Base-by-base conservation (phyloP, 2,329 filamentous ascomycete genomes). In the Penicillium rolfsii region DNA sequence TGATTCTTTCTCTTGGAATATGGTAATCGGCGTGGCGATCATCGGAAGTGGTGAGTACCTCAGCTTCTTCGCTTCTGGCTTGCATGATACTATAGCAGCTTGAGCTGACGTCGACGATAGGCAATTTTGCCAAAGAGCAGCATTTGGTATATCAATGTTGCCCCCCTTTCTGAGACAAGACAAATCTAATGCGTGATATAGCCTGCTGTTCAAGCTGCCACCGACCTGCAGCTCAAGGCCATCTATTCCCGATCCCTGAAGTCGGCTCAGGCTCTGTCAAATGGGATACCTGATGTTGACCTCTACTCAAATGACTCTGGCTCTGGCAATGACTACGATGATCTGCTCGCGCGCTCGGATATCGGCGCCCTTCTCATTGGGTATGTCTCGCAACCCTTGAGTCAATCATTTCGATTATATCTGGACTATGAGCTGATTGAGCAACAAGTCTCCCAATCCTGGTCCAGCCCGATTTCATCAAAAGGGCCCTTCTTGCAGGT, bases 231-330 rank as follows among this genome's bases (percentile, higher is more conserved):
- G 3, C 74, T 87, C 36, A 85, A 83, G 70, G 85, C 85, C 19
- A 78, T 87, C 62, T 87, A 85, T 73, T 87, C 84, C n/a, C 82
- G 84, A 49, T 83, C 83, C 6, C 72, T 83, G 8, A 78, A 80
- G 41, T 86, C 84, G 4, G 84, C 84, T n/a, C 70, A 82, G 59
- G 70, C 67, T 3, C 75, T 83, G 11, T 70, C 73, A 11, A 69
- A 75, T 0, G 64, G 59, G 11, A 64, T 67, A 2, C 64, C 72
- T 0, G 69, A 71, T 16, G 73, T 86, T 14, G 82, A 83, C 33
- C 71, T 87, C 53, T 87, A 86, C 73, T 84, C 84, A 40, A 83
- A 85, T 14, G 84, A 87, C 61, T 77, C 77, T 5, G 77, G 77
- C 0, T 60, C 77, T 5, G 80, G 77, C 5, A 80, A 80, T 57